Evolutionary conservation across 1,284 basidiomycete species (phyloP), one percentile per base, ranked within the genome.

Genomic region (Boletus smithii): DNA sequence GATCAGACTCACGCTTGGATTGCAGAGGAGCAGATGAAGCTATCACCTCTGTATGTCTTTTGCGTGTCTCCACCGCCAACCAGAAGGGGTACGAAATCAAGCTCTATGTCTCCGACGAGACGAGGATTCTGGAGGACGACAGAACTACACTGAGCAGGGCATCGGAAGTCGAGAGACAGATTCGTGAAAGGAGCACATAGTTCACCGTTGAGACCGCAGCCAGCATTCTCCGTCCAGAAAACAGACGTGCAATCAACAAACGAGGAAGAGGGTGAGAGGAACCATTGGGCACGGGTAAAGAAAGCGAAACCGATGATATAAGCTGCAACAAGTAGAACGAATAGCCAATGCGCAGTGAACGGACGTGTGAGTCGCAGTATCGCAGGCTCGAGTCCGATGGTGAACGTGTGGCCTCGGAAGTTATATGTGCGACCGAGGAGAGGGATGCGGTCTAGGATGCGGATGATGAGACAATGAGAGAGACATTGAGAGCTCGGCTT

Each of bases 1-100:
- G 40, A 27, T 41, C 30, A 10, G 3, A 75, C 81, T 68, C 59
- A 89, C 86, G 82, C 78, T 72, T 91, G 89, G 29, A 85, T 75
- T n/a, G 91, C 91, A 34, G 91, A 83, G 30, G 89, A 81, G 63
- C 92, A 95, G 29, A 94, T 78, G 63, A 93, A 95, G 42, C 76
- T 84, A 63, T 95, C 92, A 1, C 82, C 89, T 57, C 92, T 75
- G 59, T 93, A 94, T 3, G 88, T 90, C 23, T 64, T 59, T 40
- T 82, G 72, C 4, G 51, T 55, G 63, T 89, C 85, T 4, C 88
- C 88, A 13, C 91, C 91, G 8, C 92, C 92, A 1, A 95, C 86
- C 41, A 95, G 76, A 18, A 94, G 73, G 6, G 91, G 87, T 17
- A 80, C 74, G 56, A 82, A 88, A 32, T 79, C 79, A 31, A 84